Evolutionary conservation across 106 monocot genomes (phyloP), one percentile per base, ranked within the genome.

Genomic region (Xerophyta viscosa): DNA sequence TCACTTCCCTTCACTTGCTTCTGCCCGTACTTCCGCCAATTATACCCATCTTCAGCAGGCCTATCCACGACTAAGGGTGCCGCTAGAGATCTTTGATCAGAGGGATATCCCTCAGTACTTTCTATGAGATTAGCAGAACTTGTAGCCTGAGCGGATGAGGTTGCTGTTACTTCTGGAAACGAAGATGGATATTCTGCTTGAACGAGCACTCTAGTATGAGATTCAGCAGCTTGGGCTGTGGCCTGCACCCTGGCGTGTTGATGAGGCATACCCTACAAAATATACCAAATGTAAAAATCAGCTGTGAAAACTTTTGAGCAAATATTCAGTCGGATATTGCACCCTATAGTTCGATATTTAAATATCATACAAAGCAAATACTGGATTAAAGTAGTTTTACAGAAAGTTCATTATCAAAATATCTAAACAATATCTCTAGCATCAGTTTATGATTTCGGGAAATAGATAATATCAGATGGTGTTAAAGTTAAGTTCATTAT

Each of bases 21-120:
- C 60, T 82, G 81, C 21, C 87, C 81, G 57, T 87, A 87, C 31
- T 88, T 79, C 10, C 80, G 66, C 87, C 87, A 88, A 29, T 78
- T 82, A 54, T 75, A 88, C 23, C 82, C 82, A 51, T 88, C 87
- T 46, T 82, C 75, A 15, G 64, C 65, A 24, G 87, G 77, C 25
- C 75, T 78, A 53, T 76, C 75, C 4, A 74, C 69, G 42, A 31
- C 46, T 29, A 76, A 8, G 14, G 68, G 37, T 8, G 52, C 3
- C 15, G 55, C 51, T 41, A 73, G 75, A 50, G 58, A 37, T 61
- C 58, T 67, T 43, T 55, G 66, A 57, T 70, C 57, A 49, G 55
- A 50, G 37, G 30, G 62, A 56, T 54, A 52, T 19, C 17, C 60
- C 17, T 66, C 60, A 23, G 53, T 44, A 43, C 51, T 46, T 39